phyloP scores from a whole-genome alignment of 768 basidiomycete genomes.

The Suillus fuscotomentosus region DNA sequence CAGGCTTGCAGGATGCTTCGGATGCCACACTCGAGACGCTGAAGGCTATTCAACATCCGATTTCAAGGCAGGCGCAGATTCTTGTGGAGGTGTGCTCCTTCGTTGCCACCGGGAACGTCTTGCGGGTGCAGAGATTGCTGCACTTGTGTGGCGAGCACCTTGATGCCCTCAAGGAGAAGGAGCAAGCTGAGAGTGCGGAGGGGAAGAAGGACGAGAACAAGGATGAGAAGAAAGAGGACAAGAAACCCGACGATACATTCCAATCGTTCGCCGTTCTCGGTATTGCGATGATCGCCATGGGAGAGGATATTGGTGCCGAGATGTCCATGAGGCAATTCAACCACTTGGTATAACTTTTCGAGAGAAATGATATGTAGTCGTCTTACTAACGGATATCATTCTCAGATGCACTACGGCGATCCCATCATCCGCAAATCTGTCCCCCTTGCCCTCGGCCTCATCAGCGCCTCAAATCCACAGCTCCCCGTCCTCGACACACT shows the following conservation, averaged over 20 bases:
- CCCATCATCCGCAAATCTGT: slow-evolving; percentile 89
- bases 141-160: slow-evolving; percentile 94
- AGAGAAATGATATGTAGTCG: neutral
- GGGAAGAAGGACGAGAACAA: slow-evolving; percentile 36
- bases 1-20: slow-evolving; percentile 88
- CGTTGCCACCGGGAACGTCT: slow-evolving; percentile 92
- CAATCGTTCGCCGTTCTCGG: slow-evolving; percentile 93
- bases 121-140: slow-evolving; percentile 89
- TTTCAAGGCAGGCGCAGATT: slow-evolving; percentile 88
- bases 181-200: slow-evolving; percentile 30
- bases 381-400: slow-evolving; percentile 15
- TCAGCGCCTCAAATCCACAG: slow-evolving; percentile 95
- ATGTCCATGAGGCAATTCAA: slow-evolving; percentile 99
- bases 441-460: slow-evolving; percentile 91
- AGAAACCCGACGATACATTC: slow-evolving; percentile 61
- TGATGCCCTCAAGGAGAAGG: slow-evolving; percentile 42
- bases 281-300: slow-evolving; percentile 81
- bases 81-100: slow-evolving; percentile 93
- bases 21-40: slow-evolving; percentile 93
- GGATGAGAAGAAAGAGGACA: slow-evolving; percentile 51
- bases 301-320: slow-evolving; percentile 95
- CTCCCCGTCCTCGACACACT: slow-evolving; percentile 93
- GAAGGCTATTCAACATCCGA: slow-evolving; percentile 90
- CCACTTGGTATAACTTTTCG: slow-evolving; percentile 67
- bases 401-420: slow-evolving; percentile 98